Evolutionary conservation across 1,284 basidiomycete species (phyloP).

Genomic region (Melampsora americana): DNA sequence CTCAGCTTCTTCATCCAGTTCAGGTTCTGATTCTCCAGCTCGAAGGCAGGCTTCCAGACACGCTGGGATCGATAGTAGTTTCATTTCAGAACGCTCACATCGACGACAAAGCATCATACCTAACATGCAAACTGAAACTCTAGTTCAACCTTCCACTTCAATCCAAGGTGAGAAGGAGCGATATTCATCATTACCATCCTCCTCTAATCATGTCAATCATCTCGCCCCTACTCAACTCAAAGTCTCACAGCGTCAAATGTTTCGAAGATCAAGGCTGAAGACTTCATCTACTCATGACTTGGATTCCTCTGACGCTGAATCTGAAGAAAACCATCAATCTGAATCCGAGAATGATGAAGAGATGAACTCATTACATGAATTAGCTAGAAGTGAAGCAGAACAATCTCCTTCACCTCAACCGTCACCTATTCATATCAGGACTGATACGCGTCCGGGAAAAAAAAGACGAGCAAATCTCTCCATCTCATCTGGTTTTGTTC

Average conservation of each 20-base stretch:
- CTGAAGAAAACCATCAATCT: background rate
- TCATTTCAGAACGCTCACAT: constrained; percentile 4
- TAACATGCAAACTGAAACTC: background rate
- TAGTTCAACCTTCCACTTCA: background rate
- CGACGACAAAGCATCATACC: constrained; percentile 10
- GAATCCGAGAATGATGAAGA: no score
- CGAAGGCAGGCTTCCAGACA: no score
- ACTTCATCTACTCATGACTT: no score
- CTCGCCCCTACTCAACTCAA: no score
- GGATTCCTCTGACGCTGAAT: constrained; percentile 7
- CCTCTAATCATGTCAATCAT: no score
- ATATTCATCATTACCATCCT: background rate
- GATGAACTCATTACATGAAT: background rate
- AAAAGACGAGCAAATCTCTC: no score
- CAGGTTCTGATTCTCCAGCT: background rate
- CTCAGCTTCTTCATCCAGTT: background rate
- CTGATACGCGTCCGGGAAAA: no score
- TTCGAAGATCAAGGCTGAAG: no score
- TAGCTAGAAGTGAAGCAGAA: background rate
- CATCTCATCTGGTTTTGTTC: no score
- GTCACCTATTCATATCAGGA: no score
- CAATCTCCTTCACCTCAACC: no score
- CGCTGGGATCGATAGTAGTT: background rate
- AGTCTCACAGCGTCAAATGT: no score
- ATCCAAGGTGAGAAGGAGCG: background rate